Conservation (phyloP, 2,329 filamentous ascomycete species). For the Colletotrichum falcatum region DNA sequence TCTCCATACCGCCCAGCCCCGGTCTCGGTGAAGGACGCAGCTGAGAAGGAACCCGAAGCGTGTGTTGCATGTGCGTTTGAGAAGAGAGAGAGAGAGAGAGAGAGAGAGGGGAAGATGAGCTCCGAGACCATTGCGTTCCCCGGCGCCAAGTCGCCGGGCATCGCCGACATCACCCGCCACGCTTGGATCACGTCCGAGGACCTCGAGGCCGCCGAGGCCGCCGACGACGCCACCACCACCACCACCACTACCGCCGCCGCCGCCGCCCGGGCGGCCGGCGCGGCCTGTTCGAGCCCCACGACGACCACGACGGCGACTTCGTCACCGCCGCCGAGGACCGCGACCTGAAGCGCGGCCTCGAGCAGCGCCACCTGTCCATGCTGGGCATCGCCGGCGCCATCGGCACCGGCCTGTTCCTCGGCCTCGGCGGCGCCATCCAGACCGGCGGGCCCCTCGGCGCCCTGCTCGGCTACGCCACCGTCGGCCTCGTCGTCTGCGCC, state of each 20-base stretch:
- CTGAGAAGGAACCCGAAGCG: neutral
- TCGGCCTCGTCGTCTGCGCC: conserved; percentile 67
- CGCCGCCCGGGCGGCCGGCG: conserved; percentile 5
- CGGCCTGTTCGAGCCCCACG: conserved; percentile 35
- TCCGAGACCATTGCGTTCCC: conserved; percentile 36
- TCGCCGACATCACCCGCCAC: conserved; percentile 36
- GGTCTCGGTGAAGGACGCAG: conserved; percentile 26
- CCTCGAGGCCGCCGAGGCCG: conserved; percentile 27
- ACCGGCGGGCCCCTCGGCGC: conserved; percentile 62
- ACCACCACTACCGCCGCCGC: too few species aligned
- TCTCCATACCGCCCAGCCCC: neutral
- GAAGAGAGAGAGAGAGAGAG: neutral
- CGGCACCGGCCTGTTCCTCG: conserved; percentile 71
- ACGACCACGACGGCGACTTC: conserved; percentile 55
- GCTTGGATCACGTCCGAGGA: conserved; percentile 38
- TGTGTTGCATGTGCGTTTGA: too few species aligned
- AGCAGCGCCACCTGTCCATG: conserved; percentile 70
- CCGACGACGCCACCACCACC: neutral
- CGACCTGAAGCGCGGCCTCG: conserved; percentile 61
- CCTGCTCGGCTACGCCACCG: conserved; percentile 65
- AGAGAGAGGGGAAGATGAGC: conserved; percentile 11
- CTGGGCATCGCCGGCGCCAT: conserved; percentile 72
- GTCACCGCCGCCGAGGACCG: conserved; percentile 62
- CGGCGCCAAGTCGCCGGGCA: conserved; percentile 39
- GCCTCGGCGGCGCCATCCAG: conserved; percentile 65